Evolutionary conservation across 441 rosid genomes (phyloP).

Genomic region (Raphanus hybrid): DNA sequence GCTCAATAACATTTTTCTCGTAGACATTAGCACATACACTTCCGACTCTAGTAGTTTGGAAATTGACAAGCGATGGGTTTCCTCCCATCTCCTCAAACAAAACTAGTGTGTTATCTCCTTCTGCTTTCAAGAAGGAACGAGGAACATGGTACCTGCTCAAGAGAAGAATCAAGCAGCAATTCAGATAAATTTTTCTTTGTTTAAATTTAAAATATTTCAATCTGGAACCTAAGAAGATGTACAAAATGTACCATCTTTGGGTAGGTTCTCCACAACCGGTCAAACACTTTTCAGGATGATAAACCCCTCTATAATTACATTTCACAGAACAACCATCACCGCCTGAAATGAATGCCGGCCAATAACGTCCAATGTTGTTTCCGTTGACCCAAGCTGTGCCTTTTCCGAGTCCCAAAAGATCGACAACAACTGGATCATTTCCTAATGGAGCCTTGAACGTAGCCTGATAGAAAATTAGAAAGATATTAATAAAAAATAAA

Average conservation of each 20-base stretch:
- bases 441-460: neutral
- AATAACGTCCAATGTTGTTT: slow-evolving; percentile 60
- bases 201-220: neutral
- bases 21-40: neutral
- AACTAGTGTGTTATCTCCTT: neutral
- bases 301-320: slow-evolving; percentile 62
- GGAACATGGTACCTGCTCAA: neutral
- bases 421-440: neutral
- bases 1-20: neutral
- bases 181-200: neutral
- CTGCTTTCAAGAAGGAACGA: neutral
- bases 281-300: slow-evolving; percentile 19
- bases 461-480: neutral
- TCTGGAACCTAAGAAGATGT: neutral
- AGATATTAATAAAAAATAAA: neutral
- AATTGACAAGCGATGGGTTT: neutral
- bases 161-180: neutral
- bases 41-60: neutral
- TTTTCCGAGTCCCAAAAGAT: slow-evolving; percentile 50
- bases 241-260: neutral
- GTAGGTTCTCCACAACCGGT: neutral
- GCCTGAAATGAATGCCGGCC: slow-evolving; percentile 55
- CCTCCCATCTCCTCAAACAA: neutral
- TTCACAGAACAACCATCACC: slow-evolving; percentile 45
- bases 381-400: slow-evolving; percentile 75